A percentile compares a stretch with the other conserved stretches of the same genome.
phyloP scores from a whole-genome alignment of 176 grass and related monocot species.

The Cenchrus purpureus region DNA sequence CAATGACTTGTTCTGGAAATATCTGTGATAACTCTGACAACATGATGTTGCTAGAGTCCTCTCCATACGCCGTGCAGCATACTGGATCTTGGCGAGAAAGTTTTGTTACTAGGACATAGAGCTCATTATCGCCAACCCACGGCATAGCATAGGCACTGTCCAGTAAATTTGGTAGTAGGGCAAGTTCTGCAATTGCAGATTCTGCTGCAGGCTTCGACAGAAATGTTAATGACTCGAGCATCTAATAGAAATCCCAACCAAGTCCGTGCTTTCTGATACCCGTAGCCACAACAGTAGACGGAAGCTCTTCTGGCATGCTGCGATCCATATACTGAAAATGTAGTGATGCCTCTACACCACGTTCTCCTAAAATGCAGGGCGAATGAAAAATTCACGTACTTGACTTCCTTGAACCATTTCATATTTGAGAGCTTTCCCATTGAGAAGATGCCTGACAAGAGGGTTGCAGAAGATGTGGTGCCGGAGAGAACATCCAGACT shows the following conservation, averaged over 20 bases:
- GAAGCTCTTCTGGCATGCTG: neutral
- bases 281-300: neutral
- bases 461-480: neutral
- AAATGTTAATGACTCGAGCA: neutral
- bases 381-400: neutral
- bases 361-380: neutral
- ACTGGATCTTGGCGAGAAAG: too few species aligned
- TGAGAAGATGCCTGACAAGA: neutral
- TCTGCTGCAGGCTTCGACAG: too few species aligned
- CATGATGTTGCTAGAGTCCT: too few species aligned
- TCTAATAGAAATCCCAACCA: neutral
- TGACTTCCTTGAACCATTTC: too few species aligned
- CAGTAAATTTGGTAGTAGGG: too few species aligned
- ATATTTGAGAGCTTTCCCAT: neutral
- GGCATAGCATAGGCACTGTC: too few species aligned
- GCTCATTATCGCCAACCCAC: too few species aligned
- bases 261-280: neutral
- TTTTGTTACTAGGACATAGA: too few species aligned
- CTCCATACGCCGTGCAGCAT: too few species aligned
- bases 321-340: neutral
- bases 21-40: too few species aligned
- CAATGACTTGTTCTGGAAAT: too few species aligned
- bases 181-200: too few species aligned
- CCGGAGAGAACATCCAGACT: neutral
- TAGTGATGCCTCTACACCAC: neutral